Evolutionary conservation across 495 filamentous ascomycete genomes (phyloP).

Genomic region (Penicillium verhagenii): DNA sequence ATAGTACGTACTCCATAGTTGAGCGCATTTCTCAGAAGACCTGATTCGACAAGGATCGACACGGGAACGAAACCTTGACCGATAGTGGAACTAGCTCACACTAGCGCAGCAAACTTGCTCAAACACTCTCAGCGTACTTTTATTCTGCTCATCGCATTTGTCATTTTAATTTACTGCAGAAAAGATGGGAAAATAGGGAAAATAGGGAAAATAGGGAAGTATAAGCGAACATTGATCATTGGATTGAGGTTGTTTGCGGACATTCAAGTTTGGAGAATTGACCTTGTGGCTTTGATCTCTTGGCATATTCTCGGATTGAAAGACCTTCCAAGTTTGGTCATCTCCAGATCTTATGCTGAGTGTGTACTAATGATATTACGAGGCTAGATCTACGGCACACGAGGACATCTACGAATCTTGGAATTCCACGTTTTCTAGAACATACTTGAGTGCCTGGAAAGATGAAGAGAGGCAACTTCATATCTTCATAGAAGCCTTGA

Average conservation of each 20-base stretch:
- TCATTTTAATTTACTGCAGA: not conserved
- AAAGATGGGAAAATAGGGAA: not conserved
- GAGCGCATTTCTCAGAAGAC: constrained; percentile 3
- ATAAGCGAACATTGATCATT: no score
- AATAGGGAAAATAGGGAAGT: not conserved
- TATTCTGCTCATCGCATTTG: not conserved
- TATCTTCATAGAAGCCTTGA: not conserved
- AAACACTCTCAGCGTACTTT: constrained; percentile 41
- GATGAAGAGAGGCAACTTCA: not conserved
- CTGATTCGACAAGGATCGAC: constrained; percentile 12
- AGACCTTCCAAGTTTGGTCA: not conserved
- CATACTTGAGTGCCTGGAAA: not conserved
- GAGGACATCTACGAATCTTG: not conserved
- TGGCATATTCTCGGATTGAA: not conserved
- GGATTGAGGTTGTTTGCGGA: not conserved
- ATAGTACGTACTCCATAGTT: not conserved
- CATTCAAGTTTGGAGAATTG: no score
- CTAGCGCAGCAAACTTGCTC: constrained; percentile 29
- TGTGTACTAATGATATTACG: no score
- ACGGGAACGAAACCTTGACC: constrained; percentile 15
- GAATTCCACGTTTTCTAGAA: constrained; percentile 8
- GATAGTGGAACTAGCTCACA: constrained; percentile 7
- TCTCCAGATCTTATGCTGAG: not conserved
- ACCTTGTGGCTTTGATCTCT: not conserved
- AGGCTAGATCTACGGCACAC: not conserved